These are phyloP conservation scores for Astrothelium macrocarpum DNA, from an alignment of 495 filamentous ascomycete genomes.

Conservation along the genomic window DNA sequence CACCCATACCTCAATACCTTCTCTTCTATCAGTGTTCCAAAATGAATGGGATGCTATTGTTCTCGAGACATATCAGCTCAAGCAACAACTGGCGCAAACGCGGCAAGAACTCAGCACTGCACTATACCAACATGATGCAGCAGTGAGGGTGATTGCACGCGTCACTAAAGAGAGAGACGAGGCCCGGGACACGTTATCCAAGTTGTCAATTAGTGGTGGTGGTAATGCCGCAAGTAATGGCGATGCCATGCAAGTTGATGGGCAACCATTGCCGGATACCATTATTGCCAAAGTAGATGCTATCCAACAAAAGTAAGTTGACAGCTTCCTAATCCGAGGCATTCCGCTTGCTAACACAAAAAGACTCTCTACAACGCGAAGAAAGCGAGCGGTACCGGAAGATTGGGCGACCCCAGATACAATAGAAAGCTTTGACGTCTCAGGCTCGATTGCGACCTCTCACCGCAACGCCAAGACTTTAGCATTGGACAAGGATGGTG, in stretches of 20 bases:
- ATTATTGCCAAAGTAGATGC: constrained; percentile 66
- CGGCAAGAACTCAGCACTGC: constrained; percentile 88
- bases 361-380: constrained; percentile 73
- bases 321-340: background rate
- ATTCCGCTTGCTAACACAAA: constrained; percentile 9
- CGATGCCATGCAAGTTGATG: constrained; percentile 89
- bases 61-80: constrained; percentile 78
- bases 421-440: constrained; percentile 56
- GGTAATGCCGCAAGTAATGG: constrained; percentile 44
- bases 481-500: constrained; percentile 53
- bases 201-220: constrained; percentile 53
- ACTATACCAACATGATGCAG: constrained; percentile 93
- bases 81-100: constrained; percentile 79
- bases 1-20: constrained; percentile 90
- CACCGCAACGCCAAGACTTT: constrained; percentile 58
- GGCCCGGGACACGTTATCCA: constrained; percentile 82
- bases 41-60: constrained; percentile 96
- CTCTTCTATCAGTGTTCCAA: constrained; percentile 92
- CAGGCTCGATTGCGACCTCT: constrained; percentile 49
- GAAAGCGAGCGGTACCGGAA: constrained; percentile 77
- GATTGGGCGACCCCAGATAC: constrained; percentile 72
- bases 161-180: constrained; percentile 85
- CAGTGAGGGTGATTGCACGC: constrained; percentile 83
- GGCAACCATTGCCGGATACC: constrained; percentile 56
- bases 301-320: constrained; percentile 63